Evolutionary conservation across 2,329 filamentous ascomycete genomes (phyloP).

Genomic region (Penicillium rolfsii): DNA sequence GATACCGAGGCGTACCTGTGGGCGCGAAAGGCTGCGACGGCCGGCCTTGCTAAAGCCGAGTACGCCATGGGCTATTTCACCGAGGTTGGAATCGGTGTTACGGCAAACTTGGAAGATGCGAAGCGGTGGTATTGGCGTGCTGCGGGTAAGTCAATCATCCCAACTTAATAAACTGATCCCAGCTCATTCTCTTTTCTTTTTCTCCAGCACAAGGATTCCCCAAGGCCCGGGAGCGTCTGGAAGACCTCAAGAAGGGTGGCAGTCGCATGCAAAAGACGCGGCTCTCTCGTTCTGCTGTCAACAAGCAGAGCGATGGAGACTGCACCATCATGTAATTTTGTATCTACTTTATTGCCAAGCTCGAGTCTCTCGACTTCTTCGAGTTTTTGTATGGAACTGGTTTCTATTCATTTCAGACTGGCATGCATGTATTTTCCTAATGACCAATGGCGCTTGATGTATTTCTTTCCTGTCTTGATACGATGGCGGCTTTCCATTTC

Average conservation of each 20-base stretch:
- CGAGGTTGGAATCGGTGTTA: conserved; percentile 88
- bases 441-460: conserved; percentile 22
- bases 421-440: conserved; percentile 19
- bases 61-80: conserved; percentile 99
- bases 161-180: background rate
- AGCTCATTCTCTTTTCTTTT: conserved; percentile 7
- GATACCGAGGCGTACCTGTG: conserved; percentile 97
- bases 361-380: conserved; percentile 2
- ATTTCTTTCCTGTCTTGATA: conserved; percentile 5
- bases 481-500: background rate
- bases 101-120: conserved; percentile 86
- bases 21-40: conserved; percentile 89
- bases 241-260: conserved; percentile 84
- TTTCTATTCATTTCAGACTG: conserved; percentile 12
- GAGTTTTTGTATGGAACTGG: conserved; percentile 1
- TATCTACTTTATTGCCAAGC: conserved; percentile 9
- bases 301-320: conserved; percentile 86
- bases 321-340: conserved; percentile 59
- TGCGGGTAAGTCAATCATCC: conserved; percentile 70
- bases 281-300: conserved; percentile 79
- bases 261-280: conserved; percentile 72
- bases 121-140: conserved; percentile 98
- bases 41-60: conserved; percentile 88
- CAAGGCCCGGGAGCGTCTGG: conserved; percentile 87
- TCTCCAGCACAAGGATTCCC: conserved; percentile 83